Evolutionary conservation across 768 basidiomycete genomes (phyloP).

Genomic region (Naganishia vishniacii): DNA sequence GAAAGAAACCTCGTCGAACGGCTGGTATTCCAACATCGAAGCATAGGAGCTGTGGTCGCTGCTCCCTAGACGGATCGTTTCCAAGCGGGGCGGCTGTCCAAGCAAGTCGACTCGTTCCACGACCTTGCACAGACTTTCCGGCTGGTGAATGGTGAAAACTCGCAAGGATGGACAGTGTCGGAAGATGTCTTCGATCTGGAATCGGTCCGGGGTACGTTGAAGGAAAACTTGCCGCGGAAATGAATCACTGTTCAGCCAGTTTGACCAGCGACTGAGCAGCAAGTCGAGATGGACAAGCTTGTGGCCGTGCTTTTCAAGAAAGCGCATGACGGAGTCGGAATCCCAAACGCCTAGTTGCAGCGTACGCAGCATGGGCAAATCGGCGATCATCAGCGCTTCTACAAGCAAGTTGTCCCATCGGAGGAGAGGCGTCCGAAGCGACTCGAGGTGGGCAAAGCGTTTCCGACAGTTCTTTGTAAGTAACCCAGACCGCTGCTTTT

Average conservation of each 20-base stretch:
- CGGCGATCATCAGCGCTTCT: conserved; percentile 11
- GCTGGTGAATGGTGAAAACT: not conserved
- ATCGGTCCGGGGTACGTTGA: not conserved
- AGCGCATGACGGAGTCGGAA: not conserved
- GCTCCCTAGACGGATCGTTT: not conserved
- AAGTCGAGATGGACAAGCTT: not conserved
- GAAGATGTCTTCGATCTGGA: conserved; percentile 9
- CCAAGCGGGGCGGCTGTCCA: not conserved
- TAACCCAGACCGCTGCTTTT: not conserved
- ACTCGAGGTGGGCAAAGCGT: not conserved
- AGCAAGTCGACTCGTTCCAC: not conserved
- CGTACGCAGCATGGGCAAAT: not conserved
- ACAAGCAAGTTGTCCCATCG: conserved; percentile 19
- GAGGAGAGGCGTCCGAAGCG: not conserved
- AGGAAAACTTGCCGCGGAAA: not conserved
- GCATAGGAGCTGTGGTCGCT: not conserved
- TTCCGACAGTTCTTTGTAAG: not conserved
- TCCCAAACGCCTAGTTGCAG: conserved; percentile 15
- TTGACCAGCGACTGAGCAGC: conserved; percentile 7
- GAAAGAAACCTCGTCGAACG: not conserved
- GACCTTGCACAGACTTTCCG: not conserved
- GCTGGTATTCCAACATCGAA: conserved; percentile 14
- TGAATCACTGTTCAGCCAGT: not conserved
- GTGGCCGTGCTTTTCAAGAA: conserved; percentile 5
- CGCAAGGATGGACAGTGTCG: not conserved